phyloP scores from a whole-genome alignment of 179 eudicot species.

The Amaranthus tricolor region DNA sequence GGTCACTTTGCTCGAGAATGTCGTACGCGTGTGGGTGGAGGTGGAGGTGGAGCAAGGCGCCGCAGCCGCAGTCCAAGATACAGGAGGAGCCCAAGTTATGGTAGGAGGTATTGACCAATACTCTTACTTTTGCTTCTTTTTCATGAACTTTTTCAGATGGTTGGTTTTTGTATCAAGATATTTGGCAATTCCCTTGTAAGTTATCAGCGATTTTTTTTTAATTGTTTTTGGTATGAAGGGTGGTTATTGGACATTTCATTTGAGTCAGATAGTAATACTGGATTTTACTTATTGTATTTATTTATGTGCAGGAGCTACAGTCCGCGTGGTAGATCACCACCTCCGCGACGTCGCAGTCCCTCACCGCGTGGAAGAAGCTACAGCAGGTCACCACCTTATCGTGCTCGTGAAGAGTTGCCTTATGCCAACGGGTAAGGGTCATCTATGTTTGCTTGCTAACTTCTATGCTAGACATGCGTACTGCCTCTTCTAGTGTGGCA shows the following conservation, averaged over 20 bases:
- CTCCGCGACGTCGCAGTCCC: constrained; percentile 86
- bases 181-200: background rate
- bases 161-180: background rate
- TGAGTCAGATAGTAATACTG: background rate
- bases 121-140: background rate
- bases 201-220: background rate
- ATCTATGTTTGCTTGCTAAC: background rate
- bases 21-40: constrained; percentile 52
- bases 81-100: constrained; percentile 98
- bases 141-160: background rate
- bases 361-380: constrained; percentile 89
- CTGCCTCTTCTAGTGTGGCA: background rate
- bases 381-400: constrained; percentile 88
- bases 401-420: constrained; percentile 87
- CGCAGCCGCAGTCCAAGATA: constrained; percentile 91
- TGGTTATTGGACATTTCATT: background rate
- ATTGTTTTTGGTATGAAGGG: background rate
- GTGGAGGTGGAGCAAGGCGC: constrained; percentile 48
- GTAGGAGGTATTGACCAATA: constrained; percentile 56
- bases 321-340: constrained; percentile 93
- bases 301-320: constrained; percentile 70
- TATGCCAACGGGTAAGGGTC: constrained; percentile 76
- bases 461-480: background rate
- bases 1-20: constrained; percentile 99
- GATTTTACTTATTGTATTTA: background rate